Percentiles rank a stretch among this genome's conserved stretches.
Evolutionary conservation across 805 yeast genomes (phyloP).

Genomic region (Teunomyces kruisii): DNA sequence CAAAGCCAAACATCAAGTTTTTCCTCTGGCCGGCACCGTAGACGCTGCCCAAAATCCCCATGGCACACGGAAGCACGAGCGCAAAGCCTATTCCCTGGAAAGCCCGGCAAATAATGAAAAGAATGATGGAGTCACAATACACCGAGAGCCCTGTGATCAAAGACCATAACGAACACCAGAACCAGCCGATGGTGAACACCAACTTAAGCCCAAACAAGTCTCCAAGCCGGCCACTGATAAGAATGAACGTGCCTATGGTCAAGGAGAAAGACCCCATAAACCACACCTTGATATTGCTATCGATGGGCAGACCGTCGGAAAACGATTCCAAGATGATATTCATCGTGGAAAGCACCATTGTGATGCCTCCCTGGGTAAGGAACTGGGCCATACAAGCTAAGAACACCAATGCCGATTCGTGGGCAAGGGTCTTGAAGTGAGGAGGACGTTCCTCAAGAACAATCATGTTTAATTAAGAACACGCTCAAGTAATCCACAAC

Average conservation of each 20-base stretch:
- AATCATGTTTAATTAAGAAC: neutral
- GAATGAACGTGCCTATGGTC: slow-evolving; percentile 70
- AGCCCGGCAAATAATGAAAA: slow-evolving; percentile 48
- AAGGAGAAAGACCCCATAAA: slow-evolving; percentile 69
- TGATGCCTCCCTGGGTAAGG: slow-evolving; percentile 35
- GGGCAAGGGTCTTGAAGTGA: slow-evolving; percentile 19
- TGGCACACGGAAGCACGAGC: slow-evolving; percentile 55
- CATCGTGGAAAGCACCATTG: slow-evolving; percentile 40
- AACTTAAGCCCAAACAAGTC: slow-evolving; percentile 66
- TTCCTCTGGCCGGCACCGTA: slow-evolving; percentile 47
- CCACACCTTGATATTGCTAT: slow-evolving; percentile 37
- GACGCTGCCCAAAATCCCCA: slow-evolving; percentile 53
- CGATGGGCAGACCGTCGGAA: slow-evolving; percentile 5
- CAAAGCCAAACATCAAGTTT: slow-evolving; percentile 51
- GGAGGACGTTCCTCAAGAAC: slow-evolving; percentile 11
- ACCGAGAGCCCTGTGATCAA: slow-evolving; percentile 58
- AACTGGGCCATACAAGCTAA: slow-evolving; percentile 34
- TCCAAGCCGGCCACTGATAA: slow-evolving; percentile 68
- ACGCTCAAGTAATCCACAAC: neutral
- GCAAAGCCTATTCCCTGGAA: slow-evolving; percentile 69
- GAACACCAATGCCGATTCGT: slow-evolving; percentile 24
- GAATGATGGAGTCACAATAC: slow-evolving; percentile 48
- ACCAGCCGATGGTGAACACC: slow-evolving; percentile 54
- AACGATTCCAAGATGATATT: slow-evolving; percentile 32
- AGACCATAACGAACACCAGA: slow-evolving; percentile 57